phyloP scores from a whole-genome alignment of 1,284 basidiomycete species.

The Malassezia brasiliensis region DNA sequence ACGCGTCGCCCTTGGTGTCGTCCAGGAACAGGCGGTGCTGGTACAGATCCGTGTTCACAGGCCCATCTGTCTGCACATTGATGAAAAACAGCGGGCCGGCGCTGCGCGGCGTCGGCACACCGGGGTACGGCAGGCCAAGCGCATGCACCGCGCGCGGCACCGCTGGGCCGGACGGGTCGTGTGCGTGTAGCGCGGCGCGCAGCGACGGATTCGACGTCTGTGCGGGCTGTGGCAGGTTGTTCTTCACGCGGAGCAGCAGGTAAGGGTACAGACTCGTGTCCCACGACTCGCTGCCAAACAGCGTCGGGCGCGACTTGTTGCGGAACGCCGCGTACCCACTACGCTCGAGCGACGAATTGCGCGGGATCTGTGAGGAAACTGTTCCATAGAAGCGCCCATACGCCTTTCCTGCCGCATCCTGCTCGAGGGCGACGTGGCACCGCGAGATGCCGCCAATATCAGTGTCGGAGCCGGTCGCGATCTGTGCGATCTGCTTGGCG shows the following conservation, averaged over 20 bases:
- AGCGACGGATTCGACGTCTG: conserved; percentile 6
- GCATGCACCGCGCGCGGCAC: conserved; percentile 33
- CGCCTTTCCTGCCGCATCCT: conserved; percentile 11
- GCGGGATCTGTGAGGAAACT: conserved; percentile 45
- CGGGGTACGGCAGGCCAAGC: conserved; percentile 19
- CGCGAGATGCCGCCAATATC: conserved; percentile 79
- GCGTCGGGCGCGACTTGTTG: conserved; percentile 58
- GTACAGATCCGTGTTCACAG: conserved; percentile 63
- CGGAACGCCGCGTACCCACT: conserved; percentile 64
- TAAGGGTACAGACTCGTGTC: conserved; percentile 70
- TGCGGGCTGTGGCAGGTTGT: conserved; percentile 27
- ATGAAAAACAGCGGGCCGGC: conserved; percentile 55
- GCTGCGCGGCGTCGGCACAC: conserved; percentile 16
- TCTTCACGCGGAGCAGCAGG: conserved; percentile 64
- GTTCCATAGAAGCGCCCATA: conserved; percentile 47
- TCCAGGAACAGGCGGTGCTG: conserved; percentile 75
- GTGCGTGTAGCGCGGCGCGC: conserved; percentile 31
- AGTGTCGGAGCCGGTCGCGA: conserved; percentile 66
- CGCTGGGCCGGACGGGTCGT: conserved; percentile 25
- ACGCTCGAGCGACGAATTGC: conserved; percentile 44
- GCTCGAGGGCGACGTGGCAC: conserved; percentile 29
- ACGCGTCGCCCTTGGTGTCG: conserved; percentile 58
- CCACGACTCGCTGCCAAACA: conserved; percentile 71
- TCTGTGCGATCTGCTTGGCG: conserved; percentile 39
- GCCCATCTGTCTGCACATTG: conserved; percentile 72